phyloP scores from a whole-genome alignment of 257 asterid genomes.

The Primulina eburnea region DNA sequence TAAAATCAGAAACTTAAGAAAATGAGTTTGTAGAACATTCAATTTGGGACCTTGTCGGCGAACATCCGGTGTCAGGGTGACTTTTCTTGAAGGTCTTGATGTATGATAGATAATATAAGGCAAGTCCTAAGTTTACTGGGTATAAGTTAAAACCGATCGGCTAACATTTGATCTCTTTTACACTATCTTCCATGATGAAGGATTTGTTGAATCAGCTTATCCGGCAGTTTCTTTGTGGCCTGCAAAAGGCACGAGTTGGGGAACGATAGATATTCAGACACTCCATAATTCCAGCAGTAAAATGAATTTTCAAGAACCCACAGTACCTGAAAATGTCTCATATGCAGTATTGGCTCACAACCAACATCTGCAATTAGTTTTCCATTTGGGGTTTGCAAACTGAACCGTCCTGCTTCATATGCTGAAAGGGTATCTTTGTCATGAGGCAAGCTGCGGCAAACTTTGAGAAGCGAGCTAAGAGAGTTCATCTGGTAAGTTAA shows the following conservation, averaged over 20 bases:
- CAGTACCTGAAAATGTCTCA: constrained; percentile 91
- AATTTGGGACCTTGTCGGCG: not conserved
- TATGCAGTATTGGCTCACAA: constrained; percentile 91
- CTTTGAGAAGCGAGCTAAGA: constrained; percentile 72
- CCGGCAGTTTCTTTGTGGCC: constrained; percentile 78
- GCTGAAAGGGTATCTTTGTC: constrained; percentile 48
- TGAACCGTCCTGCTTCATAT: constrained; percentile 81
- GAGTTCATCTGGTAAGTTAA: constrained; percentile 70
- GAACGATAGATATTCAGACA: not conserved
- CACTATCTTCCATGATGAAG: constrained; percentile 37
- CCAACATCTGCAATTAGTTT: constrained; percentile 89
- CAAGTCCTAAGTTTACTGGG: not conserved
- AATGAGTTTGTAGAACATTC: not conserved
- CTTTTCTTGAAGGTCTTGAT: not conserved
- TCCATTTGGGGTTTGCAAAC: constrained; percentile 77
- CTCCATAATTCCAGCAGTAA: not conserved
- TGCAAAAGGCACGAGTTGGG: constrained; percentile 23
- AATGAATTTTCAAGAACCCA: constrained; percentile 10
- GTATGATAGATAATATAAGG: not conserved
- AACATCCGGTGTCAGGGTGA: not conserved
- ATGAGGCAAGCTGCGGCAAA: constrained; percentile 66
- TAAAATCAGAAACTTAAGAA: not conserved
- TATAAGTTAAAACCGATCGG: not conserved
- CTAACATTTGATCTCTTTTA: not conserved
- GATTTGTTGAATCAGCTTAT: constrained; percentile 69